Conservation (phyloP, 768 basidiomycete genomes). For the Pluteus cervinus region DNA sequence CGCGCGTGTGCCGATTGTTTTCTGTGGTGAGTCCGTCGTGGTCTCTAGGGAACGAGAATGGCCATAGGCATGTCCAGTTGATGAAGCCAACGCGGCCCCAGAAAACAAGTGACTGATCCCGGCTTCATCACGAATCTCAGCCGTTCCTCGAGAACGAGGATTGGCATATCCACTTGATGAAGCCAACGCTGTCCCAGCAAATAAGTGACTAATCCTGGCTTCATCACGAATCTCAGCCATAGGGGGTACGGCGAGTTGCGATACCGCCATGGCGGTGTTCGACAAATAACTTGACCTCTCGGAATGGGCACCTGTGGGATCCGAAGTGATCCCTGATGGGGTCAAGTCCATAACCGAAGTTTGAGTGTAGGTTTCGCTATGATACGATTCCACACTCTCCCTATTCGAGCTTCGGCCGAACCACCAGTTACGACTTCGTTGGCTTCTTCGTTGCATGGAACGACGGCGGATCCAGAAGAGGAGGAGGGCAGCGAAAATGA, state of each 20-base stretch:
- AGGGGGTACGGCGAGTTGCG: slow-evolving; percentile 43
- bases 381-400: slow-evolving; percentile 18
- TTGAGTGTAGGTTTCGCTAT: slow-evolving; percentile 11
- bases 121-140: background rate
- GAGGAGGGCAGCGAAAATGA: slow-evolving; percentile 28
- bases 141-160: slow-evolving; percentile 13
- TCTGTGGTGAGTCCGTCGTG: too few relatives aligned
- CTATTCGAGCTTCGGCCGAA: slow-evolving; percentile 20
- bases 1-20: slow-evolving; percentile 6
- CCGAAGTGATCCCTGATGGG: slow-evolving; percentile 42
- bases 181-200: too few relatives aligned
- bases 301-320: slow-evolving; percentile 50
- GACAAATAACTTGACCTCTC: slow-evolving; percentile 13
- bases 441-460: slow-evolving; percentile 31
- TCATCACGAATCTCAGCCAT: slow-evolving; percentile 47
- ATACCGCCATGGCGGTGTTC: slow-evolving; percentile 15
- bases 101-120: slow-evolving; percentile 1
- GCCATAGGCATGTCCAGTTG: too few relatives aligned
- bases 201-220: too few relatives aligned
- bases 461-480: slow-evolving; percentile 44
- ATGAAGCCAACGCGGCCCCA: too few relatives aligned
- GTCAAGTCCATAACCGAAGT: slow-evolving; percentile 11
- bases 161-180: slow-evolving; percentile 23
- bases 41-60: too few relatives aligned
- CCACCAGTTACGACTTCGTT: slow-evolving; percentile 43